Evolutionary conservation across 202 grass and related monocot genomes (phyloP).

Genomic region (Schoenoplectus tabernaemontani): DNA sequence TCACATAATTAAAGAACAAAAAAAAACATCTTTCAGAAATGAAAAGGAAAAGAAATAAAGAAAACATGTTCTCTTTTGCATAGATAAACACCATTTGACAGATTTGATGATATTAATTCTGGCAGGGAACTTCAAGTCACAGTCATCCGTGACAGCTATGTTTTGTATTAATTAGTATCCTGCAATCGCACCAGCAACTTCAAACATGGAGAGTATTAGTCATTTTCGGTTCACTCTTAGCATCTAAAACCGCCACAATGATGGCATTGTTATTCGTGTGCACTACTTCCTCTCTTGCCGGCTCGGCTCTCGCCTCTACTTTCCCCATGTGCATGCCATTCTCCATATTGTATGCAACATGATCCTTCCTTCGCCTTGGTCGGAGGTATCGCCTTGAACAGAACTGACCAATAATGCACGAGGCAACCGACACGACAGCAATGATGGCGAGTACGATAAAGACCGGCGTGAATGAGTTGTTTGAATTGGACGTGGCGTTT

Average conservation of each 20-base stretch:
- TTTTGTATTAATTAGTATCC: background rate
- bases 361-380: slow-evolving; percentile 46
- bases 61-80: background rate
- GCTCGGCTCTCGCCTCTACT: slow-evolving; percentile 25
- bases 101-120: background rate
- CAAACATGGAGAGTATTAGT: background rate
- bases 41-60: background rate
- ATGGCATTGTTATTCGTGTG: background rate
- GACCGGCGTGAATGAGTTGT: slow-evolving; percentile 48
- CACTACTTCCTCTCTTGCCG: background rate
- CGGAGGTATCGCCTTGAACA: slow-evolving; percentile 60
- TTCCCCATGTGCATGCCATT: slow-evolving; percentile 26
- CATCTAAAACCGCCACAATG: background rate
- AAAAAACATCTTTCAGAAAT: background rate
- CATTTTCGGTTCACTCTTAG: background rate
- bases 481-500: background rate
- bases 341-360: slow-evolving; percentile 46
- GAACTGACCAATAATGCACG: slow-evolving; percentile 54
- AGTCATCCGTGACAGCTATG: background rate
- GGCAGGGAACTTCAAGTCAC: background rate
- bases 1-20: background rate
- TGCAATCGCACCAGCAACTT: background rate
- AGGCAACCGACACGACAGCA: slow-evolving; percentile 44
- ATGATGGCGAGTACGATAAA: slow-evolving; percentile 64
- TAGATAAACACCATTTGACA: no score